Evolutionary conservation across 2,329 filamentous ascomycete species (phyloP).

Genomic region (Beauveria scarabaeidicola): DNA sequence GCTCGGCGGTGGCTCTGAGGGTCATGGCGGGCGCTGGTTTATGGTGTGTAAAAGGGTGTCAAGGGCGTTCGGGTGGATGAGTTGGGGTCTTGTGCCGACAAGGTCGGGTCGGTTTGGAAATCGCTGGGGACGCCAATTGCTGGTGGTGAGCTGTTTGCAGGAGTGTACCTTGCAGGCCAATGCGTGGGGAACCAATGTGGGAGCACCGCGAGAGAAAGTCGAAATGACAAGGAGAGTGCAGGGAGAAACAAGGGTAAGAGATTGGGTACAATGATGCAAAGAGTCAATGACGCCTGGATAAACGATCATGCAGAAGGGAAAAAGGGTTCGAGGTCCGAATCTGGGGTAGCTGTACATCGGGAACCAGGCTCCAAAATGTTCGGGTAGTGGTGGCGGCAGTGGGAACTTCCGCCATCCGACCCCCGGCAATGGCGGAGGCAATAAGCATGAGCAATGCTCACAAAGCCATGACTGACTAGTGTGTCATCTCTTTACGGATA

Average conservation of each 20-base stretch:
- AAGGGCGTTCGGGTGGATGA: too few relatives aligned
- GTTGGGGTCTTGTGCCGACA: too few relatives aligned
- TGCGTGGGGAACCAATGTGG: too few relatives aligned
- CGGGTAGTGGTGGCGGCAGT: conserved; percentile 12
- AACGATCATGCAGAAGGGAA: neutral
- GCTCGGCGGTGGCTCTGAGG: conserved; percentile 54
- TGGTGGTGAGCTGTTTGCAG: too few relatives aligned
- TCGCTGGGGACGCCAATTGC: too few relatives aligned
- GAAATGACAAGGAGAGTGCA: too few relatives aligned
- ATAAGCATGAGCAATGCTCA: neutral
- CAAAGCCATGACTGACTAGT: too few relatives aligned
- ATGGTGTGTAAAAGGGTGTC: too few relatives aligned
- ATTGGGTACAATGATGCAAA: neutral
- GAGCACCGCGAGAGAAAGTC: neutral
- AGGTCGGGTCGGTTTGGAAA: too few relatives aligned
- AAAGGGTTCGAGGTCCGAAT: neutral
- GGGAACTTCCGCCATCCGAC: neutral
- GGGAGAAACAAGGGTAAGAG: neutral
- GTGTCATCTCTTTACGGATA: too few relatives aligned
- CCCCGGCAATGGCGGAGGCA: neutral
- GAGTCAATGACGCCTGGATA: neutral
- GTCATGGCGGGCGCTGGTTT: neutral
- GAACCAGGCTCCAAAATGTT: neutral
- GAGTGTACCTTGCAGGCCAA: too few relatives aligned
- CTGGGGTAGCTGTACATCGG: conserved; percentile 3